Percentiles rank a stretch among this genome's conserved stretches.
These are phyloP conservation scores for Candida sojae DNA, from an alignment of 1,139 yeast species.

Conservation along the genomic window DNA sequence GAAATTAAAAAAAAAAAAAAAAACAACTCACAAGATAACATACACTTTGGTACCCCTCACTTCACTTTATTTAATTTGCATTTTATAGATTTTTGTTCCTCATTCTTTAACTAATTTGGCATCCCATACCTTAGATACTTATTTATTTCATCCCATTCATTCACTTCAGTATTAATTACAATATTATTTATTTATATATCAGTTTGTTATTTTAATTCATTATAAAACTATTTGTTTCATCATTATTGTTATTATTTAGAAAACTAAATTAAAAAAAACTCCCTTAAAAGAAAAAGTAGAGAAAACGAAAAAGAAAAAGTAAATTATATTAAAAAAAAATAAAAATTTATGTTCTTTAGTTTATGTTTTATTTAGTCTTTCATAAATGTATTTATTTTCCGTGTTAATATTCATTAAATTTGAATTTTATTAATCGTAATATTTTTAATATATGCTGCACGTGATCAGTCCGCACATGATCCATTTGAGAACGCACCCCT, in stretches of 20 bases:
- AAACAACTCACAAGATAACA: neutral
- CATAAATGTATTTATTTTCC: no score
- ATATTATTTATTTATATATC: neutral
- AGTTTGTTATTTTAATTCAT: neutral
- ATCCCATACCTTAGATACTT: neutral
- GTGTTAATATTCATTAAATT: no score
- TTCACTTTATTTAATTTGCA: neutral
- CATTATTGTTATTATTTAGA: neutral
- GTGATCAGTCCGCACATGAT: neutral
- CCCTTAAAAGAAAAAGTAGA: neutral
- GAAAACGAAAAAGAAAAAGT: no score
- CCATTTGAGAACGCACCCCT: no score
- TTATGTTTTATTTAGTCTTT: no score
- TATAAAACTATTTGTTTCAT: no score
- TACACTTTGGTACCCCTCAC: no score
- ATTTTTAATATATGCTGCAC: neutral
- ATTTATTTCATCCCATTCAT: neutral
- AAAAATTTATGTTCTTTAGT: no score
- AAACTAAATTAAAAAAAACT: neutral
- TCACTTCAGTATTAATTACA: neutral
- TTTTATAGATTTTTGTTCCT: slow-evolving; percentile 1
- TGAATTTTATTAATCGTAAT: no score
- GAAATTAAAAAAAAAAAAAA: neutral
- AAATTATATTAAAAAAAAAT: no score
- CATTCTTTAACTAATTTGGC: neutral